Conservation (phyloP, 2,329 filamentous ascomycete species). For the Colletotrichum nymphaeae region DNA sequence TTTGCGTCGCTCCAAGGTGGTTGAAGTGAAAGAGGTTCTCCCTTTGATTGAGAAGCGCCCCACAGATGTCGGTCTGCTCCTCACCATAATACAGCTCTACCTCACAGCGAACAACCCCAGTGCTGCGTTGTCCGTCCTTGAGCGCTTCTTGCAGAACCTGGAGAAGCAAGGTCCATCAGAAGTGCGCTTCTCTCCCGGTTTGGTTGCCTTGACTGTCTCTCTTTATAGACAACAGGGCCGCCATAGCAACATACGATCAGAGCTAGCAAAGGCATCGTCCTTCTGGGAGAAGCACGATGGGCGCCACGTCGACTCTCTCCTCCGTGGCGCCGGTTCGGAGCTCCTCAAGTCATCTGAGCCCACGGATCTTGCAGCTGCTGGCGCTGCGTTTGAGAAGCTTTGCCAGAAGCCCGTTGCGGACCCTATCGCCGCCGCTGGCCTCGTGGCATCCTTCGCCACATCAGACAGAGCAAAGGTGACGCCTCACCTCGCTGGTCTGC, state of each 20-base stretch:
- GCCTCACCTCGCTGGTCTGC: slow-evolving; percentile 66
- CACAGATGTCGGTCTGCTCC: slow-evolving; percentile 81
- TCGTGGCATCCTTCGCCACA: slow-evolving; percentile 84
- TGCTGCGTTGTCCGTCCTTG: slow-evolving; percentile 79
- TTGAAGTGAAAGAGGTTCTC: slow-evolving; percentile 75
- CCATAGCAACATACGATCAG: slow-evolving; percentile 75
- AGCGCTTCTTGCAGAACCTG: slow-evolving; percentile 79
- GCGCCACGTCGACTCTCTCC: slow-evolving; percentile 67
- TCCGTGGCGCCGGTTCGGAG: slow-evolving; percentile 85
- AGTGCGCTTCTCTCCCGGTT: slow-evolving; percentile 83
- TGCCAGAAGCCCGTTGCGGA: slow-evolving; percentile 75
- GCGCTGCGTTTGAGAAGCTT: slow-evolving; percentile 82
- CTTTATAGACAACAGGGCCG: slow-evolving; percentile 83
- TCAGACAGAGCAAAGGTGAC: slow-evolving; percentile 67
- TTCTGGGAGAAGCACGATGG: slow-evolving; percentile 78
- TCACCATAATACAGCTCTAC: slow-evolving; percentile 87
- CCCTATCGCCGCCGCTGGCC: slow-evolving; percentile 78
- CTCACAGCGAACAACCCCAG: slow-evolving; percentile 76
- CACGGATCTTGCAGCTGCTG: slow-evolving; percentile 77
- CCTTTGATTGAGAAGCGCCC: slow-evolving; percentile 79
- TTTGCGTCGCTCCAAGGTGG: slow-evolving; percentile 63
- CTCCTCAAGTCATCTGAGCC: slow-evolving; percentile 80
- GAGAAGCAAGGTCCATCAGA: slow-evolving; percentile 73
- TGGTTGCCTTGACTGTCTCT: slow-evolving; percentile 83
- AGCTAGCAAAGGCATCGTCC: slow-evolving; percentile 81